Conservation (phyloP, 2,329 filamentous ascomycete species). For the Chalaropsis thielavioides region DNA sequence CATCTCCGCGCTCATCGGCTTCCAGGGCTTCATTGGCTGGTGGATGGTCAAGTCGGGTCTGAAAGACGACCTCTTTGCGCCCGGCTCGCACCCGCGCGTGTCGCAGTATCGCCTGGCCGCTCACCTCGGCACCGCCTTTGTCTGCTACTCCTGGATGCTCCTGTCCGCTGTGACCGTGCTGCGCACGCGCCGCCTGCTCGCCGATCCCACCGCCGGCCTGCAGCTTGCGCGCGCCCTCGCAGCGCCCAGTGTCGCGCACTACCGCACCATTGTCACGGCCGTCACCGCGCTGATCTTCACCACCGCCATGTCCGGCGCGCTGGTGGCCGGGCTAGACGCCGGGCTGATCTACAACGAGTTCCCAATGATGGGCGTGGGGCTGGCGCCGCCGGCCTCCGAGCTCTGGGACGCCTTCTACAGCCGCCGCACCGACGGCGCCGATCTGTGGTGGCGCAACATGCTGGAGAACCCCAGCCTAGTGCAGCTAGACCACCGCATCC, state of each 20-base stretch:
- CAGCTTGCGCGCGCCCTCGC: constrained; percentile 47
- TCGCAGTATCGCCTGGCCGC: constrained; percentile 86
- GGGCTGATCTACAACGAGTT: constrained; percentile 99
- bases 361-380: constrained; percentile 77
- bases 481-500: constrained; percentile 85
- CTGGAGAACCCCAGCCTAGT: constrained; percentile 93
- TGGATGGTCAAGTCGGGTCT: constrained; percentile 99
- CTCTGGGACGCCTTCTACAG: constrained; percentile 78
- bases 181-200: constrained; percentile 57
- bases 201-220: constrained; percentile 48
- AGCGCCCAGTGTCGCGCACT: constrained; percentile 52
- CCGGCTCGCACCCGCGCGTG: constrained; percentile 79
- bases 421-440: constrained; percentile 59
- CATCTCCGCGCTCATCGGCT: constrained; percentile 79
- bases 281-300: constrained; percentile 66
- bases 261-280: constrained; percentile 57
- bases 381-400: constrained; percentile 68
- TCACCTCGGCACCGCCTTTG: constrained; percentile 79
- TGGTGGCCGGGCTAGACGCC: constrained; percentile 89
- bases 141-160: constrained; percentile 90
- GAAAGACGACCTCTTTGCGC: constrained; percentile 87
- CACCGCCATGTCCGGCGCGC: constrained; percentile 83
- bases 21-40: constrained; percentile 93
- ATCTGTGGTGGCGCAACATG: constrained; percentile 94
- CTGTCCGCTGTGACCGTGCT: constrained; percentile 75